Base-by-base conservation (phyloP, 108 stramenopile genomes). In the Fragilariopsis cylindrus region DNA sequence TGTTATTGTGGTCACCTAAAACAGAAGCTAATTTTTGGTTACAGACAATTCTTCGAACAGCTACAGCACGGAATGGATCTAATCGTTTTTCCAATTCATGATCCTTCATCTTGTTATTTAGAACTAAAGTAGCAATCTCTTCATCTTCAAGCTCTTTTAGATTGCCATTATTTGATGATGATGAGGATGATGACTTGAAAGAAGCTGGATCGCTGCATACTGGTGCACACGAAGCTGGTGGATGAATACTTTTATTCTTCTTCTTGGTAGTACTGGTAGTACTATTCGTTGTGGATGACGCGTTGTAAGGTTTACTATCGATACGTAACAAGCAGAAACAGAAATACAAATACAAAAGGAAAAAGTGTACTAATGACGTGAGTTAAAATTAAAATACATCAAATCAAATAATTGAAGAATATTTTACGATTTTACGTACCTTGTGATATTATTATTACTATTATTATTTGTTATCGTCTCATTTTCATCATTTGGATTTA, bases 31-130 rank as follows among this genome's bases (percentile, higher is more conserved):
- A 73, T 52, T 91, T 91, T 43, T 64, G 48, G 58, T 88, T 81
- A 68, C 92, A 85, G 57, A 88, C 85, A 71, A 86, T 64, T 42
- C 97, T 85, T 45, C 98, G 95, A 2, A 98, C 94, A n/a, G 74
- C 68, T 0, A 98, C 98, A 19, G 98, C 98, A 39, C 97, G 94
- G 64, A 82, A 81, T 60, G 92, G 82, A 84, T 97, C 95, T 44
- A 99, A 83, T 41, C 83, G 76, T 71, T 92, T 96, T 88, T 99
- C 98, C 58, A 99, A 85, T 81, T 93, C 88, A 84, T 99, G 97
- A 80, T 98, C 96, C 84, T 97, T 97, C 64, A 99, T 84, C 57
- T 86, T 80, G 66, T 92, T 88, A 4, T 69, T 21, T 7, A 93
- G 65, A 7, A 98, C 95, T 30, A 93, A 81, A 63, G 84, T 74